Evolutionary conservation across 129 eudicot species (phyloP).

Genomic region (carrot (Daucus carota)): DH1_v3.0 NC_030382.2:47133001-47133500

Average conservation of each 20-base stretch:
- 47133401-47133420: constrained; percentile 50
- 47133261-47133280: constrained; percentile 82
- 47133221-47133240: constrained; percentile 83
- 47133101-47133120: background rate
- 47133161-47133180: constrained; percentile 76
- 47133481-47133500: constrained; percentile 48
- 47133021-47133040: background rate
- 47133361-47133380: constrained; percentile 97
- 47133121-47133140: background rate
- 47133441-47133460: constrained; percentile 3
- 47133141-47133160: constrained; percentile 53
- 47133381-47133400: constrained; percentile 96
- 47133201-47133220: constrained; percentile 98
- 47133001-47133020: background rate
- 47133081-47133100: background rate
- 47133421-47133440: constrained; percentile 20
- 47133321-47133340: constrained; percentile 88
- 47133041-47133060: background rate
- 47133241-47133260: constrained; percentile 90
- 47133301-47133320: constrained; percentile 79
- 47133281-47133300: constrained; percentile 99
- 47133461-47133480: constrained; percentile 10
- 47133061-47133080: background rate
- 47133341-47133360: constrained; percentile 81
- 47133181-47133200: constrained; percentile 97